Conservation (phyloP, 208 protist genomes). For the Wallacemonas rigidus region DNA sequence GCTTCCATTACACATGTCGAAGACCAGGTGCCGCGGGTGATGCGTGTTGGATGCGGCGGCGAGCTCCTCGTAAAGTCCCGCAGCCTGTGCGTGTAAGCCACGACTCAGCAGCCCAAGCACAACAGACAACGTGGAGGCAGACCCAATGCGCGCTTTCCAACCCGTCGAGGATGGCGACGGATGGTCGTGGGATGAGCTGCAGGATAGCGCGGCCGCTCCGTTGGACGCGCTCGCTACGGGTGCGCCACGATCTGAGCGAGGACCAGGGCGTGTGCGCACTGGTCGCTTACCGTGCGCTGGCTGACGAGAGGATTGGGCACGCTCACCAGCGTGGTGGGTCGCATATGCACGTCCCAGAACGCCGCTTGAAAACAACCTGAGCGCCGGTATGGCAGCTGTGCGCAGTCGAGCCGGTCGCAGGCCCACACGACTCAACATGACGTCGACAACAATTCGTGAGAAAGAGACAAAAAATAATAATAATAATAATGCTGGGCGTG, state of each 20-base stretch:
- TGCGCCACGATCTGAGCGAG: not conserved
- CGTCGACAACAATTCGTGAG: no score
- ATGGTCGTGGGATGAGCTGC: not conserved
- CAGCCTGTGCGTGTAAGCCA: conserved; percentile 2
- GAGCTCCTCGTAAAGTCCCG: conserved; percentile 9
- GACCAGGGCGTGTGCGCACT: no score
- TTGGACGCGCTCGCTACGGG: not conserved
- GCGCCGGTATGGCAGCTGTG: no score
- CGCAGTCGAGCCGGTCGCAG: not conserved
- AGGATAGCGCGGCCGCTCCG: not conserved
- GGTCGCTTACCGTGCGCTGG: not conserved
- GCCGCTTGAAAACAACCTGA: not conserved
- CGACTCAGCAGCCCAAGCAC: not conserved
- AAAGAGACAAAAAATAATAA: no score
- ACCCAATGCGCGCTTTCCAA: not conserved
- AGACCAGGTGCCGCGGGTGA: conserved; percentile 28
- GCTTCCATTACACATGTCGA: conserved; percentile 42
- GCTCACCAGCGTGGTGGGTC: not conserved
- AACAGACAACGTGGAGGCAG: conserved; percentile 6
- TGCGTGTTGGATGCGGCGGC: not conserved
- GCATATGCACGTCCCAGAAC: not conserved
- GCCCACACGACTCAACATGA: not conserved
- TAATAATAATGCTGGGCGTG: no score
- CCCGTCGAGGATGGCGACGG: not conserved
- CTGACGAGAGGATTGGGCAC: not conserved